phyloP scores from a whole-genome alignment of 1,139 yeast genomes.

The Taphrina pruni region DNA sequence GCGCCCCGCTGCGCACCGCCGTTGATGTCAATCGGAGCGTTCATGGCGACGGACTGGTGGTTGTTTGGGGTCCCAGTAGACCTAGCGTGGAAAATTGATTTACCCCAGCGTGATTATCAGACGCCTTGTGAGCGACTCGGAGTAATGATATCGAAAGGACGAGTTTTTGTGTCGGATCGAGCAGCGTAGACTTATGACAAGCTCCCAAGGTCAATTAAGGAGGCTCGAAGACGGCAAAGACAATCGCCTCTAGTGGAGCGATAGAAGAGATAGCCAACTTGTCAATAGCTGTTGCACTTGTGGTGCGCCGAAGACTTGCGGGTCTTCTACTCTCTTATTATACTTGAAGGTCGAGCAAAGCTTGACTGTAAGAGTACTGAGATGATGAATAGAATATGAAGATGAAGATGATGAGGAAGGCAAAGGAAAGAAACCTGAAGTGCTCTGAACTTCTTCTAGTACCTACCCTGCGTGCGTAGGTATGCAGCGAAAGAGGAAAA shows the following conservation, averaged over 20 bases:
- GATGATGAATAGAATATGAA: neutral
- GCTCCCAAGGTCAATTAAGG: conserved; percentile 38
- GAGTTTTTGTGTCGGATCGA: too few relatives aligned
- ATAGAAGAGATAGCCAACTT: conserved; percentile 20
- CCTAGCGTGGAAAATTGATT: conserved; percentile 19
- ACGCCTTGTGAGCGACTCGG: conserved; percentile 42
- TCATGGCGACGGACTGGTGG: conserved; percentile 2
- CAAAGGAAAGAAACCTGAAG: too few relatives aligned
- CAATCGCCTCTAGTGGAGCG: conserved; percentile 19
- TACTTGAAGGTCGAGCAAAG: neutral
- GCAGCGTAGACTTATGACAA: neutral
- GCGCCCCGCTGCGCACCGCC: neutral
- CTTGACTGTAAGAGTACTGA: neutral
- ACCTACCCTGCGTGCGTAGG: too few relatives aligned
- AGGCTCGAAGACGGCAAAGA: conserved; percentile 31
- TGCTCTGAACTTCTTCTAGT: too few relatives aligned
- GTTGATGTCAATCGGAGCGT: conserved; percentile 22
- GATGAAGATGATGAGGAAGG: neutral
- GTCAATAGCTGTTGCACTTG: conserved; percentile 18
- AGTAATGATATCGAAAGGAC: neutral
- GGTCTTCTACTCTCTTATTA: neutral
- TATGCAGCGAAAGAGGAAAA: neutral
- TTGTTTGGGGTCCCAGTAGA: neutral
- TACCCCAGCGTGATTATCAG: conserved; percentile 37
- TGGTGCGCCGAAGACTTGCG: conserved; percentile 7